Evolutionary conservation across 2,329 filamentous ascomycete species (phyloP).

Genomic region (Falciphora oryzae): DNA sequence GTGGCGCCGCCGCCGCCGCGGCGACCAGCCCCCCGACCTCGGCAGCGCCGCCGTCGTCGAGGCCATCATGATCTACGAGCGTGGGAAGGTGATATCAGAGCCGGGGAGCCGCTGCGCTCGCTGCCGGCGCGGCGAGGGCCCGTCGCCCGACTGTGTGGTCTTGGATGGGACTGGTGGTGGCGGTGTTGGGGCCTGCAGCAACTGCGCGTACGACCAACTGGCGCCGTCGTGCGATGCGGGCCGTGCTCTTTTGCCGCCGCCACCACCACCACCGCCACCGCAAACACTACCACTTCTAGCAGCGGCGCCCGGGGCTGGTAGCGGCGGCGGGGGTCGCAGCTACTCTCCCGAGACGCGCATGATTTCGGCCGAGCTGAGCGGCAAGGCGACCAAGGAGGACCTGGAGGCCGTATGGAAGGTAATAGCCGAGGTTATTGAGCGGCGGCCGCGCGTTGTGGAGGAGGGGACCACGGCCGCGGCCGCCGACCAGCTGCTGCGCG

Average conservation of each 20-base stretch:
- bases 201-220: not conserved
- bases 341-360: slow-evolving; percentile 2
- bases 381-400: not conserved
- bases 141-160: not conserved
- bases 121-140: not conserved
- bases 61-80: slow-evolving; percentile 1
- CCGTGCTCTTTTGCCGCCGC: too few relatives aligned
- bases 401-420: slow-evolving; percentile 2
- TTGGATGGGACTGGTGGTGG: not conserved
- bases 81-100: not conserved
- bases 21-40: not conserved
- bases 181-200: not conserved
- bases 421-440: slow-evolving; percentile 1
- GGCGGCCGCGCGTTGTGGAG: not conserved
- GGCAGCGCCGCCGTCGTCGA: not conserved
- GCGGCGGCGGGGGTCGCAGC: not conserved
- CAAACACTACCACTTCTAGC: too few relatives aligned
- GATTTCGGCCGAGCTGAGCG: not conserved
- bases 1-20: not conserved
- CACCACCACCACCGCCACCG: too few relatives aligned
- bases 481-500: not conserved
- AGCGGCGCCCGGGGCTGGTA: too few relatives aligned
- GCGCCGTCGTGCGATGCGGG: not conserved
- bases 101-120: not conserved
- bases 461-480: not conserved